A percentile compares a stretch with the other conserved stretches of the same genome.
Conservation (phyloP, 1,284 basidiomycete species). For the Lentinula novae-zelandiae region DNA sequence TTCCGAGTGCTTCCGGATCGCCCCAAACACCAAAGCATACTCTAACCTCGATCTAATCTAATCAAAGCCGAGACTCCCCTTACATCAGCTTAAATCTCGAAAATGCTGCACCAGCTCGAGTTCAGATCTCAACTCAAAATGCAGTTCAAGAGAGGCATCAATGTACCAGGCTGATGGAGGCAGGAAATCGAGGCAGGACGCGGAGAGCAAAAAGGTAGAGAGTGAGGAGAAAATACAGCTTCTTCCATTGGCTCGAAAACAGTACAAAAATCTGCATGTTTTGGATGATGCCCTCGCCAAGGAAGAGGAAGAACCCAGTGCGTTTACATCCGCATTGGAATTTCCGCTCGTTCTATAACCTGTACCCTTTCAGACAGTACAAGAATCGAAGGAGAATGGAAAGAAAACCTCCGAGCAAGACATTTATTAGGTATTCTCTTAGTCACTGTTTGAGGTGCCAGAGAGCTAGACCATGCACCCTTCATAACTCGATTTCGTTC, state of each 20-base stretch:
- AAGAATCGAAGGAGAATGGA: conserved; percentile 83
- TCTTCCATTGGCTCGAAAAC: conserved; percentile 86
- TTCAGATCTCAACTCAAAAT: conserved; percentile 99
- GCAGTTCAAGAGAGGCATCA: conserved; percentile 99
- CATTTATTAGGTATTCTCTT: conserved; percentile 92
- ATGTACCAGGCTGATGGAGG: conserved; percentile 96
- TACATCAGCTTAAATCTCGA: conserved; percentile 94
- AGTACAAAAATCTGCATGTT: conserved; percentile 95
- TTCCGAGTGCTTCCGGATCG: neutral
- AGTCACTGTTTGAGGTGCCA: conserved; percentile 85
- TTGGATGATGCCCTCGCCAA: conserved; percentile 83
- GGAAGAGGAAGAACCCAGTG: conserved; percentile 64
- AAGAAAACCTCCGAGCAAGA: conserved; percentile 87
- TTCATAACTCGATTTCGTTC: conserved; percentile 63
- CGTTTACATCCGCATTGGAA: conserved; percentile 18
- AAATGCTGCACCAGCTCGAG: conserved; percentile 98
- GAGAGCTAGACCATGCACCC: conserved; percentile 94
- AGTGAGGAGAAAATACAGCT: conserved; percentile 96
- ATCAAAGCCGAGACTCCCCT: conserved; percentile 98
- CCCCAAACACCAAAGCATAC: conserved; percentile 58
- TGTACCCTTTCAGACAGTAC: conserved; percentile 29
- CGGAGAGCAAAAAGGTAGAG: conserved; percentile 91
- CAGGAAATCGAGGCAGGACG: conserved; percentile 88
- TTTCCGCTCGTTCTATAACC: neutral
- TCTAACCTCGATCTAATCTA: no score